Evolutionary conservation across 2,329 filamentous ascomycete species (phyloP), one percentile per base, ranked within the genome.

Genomic region (Ilyonectria sp.): DNA sequence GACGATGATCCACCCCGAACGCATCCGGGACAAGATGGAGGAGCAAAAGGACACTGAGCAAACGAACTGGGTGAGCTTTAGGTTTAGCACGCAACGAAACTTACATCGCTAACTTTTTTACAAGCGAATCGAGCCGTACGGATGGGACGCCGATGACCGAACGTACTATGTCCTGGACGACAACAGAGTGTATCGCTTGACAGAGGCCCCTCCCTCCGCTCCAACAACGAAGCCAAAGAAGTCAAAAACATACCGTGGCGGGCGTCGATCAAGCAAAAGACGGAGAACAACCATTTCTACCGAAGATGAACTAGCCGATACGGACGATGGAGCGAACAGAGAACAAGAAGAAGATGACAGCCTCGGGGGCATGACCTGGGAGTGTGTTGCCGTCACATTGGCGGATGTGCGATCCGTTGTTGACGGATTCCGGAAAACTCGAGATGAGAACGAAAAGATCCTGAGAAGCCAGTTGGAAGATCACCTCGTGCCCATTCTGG

Each of bases 121-220:
- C 9, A 60, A 92, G 90, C 86, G 91, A 67, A 94, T 96, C 72
- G 93, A 95, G 76, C 92, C 93, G 0, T 91, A 92, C 69, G 96
- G 96, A 10, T 98, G 94, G 90, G 96, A 99, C 79, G 87, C 90
- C 23, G 87, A 97, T 53, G 95, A 97, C 71, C 91, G 94, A 43
- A 91, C 91, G 40, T 97, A 98, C 78, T 97, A 92, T 76, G 91
- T 98, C 3, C 87, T 99, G 4, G 95, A 98, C 75, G 96, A 99
- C 79, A 97, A 98, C 75, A 90, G 96, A 69, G 85, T 99, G 47
- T 99, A 99, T 79, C 93, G 95, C 63, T 87, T 92, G 68, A 94
- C 93, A n/a, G 93, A 97, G 67, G 87, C 92, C 29, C 89, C 90
- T 7, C 82, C 86, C 6, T 82, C 85, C n/a, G 79, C 85, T 3